Percentiles rank a stretch among this genome's conserved stretches.
These are phyloP conservation scores for Didymella segeticola DNA, from an alignment of 2,329 filamentous ascomycete species.

Conservation along the genomic window DNA sequence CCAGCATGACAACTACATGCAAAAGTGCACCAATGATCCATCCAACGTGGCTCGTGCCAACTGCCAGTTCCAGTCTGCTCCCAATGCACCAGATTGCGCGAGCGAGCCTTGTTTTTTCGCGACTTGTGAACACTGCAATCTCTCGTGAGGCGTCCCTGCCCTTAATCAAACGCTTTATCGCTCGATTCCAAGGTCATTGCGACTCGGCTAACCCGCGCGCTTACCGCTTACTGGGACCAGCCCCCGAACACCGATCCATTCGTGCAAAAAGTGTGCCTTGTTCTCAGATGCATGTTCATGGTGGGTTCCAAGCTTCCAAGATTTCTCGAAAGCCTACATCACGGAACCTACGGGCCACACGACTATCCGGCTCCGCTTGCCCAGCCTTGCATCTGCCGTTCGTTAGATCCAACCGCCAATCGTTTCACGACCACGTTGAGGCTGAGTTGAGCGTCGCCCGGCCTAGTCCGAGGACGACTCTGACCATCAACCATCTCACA, in stretches of 20 bases:
- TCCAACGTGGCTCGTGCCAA: constrained; percentile 20
- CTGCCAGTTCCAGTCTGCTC: constrained; percentile 12
- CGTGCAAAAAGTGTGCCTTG: constrained; percentile 7
- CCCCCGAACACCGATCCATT: constrained; percentile 3
- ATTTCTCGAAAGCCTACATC: constrained; percentile 1
- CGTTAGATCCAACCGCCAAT: constrained; percentile 23
- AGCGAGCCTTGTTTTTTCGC: constrained; percentile 27
- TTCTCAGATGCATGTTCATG: constrained; percentile 13
- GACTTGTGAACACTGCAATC: constrained; percentile 32
- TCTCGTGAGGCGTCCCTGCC: constrained; percentile 21
- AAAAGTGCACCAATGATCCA: neutral
- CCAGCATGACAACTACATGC: neutral
- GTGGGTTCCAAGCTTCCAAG: too few relatives aligned
- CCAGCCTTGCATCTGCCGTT: constrained; percentile 16
- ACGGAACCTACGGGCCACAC: constrained; percentile 2
- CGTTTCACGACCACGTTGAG: constrained; percentile 24
- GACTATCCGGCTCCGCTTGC: constrained; percentile 15
- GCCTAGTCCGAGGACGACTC: neutral
- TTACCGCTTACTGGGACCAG: constrained; percentile 4
- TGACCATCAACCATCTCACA: constrained; percentile 2
- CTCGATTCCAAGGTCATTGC: constrained; percentile 18
- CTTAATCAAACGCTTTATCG: constrained; percentile 18
- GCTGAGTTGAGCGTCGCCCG: constrained; percentile 13
- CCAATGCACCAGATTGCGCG: constrained; percentile 19
- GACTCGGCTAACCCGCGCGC: constrained; percentile 12